Evolutionary conservation across 75 land plant species (phyloP), one percentile per base, ranked within the genome.

Genomic region (Adiantum capillusveneris): DNA sequence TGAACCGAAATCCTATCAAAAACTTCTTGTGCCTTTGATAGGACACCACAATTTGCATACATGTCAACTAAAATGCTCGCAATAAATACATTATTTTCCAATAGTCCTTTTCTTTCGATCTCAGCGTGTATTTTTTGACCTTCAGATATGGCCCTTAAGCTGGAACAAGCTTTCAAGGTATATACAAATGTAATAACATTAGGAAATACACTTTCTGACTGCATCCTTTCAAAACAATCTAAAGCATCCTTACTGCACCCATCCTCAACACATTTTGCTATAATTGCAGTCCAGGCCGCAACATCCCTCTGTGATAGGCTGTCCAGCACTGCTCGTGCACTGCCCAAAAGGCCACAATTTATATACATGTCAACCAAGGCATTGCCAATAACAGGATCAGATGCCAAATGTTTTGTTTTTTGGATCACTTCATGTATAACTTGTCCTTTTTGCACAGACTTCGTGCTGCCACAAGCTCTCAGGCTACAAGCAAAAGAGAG

Each of bases 31-130:
- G 67, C 67, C 19, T 41, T 28, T 17, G 29, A n/a, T n/a, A 63
- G 6, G 2, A 27, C 18, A 20, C 49, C 49, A 45, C 63, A 60
- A 1, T 48, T 62, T 9, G 60, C 60, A 42, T 58, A 58, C 43
- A 42, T 72, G 44, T 80, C 75, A 17, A 86, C 77, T 18, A 86
- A 69, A 13, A 83, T 68, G 65, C 82, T 86, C 16, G 68, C 42
- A 45, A 86, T 69, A 55, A 60, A 82, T 1, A 68, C 72, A 73
- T 85, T 84, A 25, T 57, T 58, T 22, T 69, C 76, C 18, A 18
- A 21, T 62, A 85, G 53, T 17, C 56, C 36, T 28, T 45, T 64
- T 53, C 68, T 77, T 19, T 65, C 63, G 45, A 59, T 28, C 52
- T 37, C 57, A 0, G 62, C 64, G 49, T 80, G 82, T 52, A 72